These are phyloP conservation scores for Fomitopsis pulvina DNA, from an alignment of 768 basidiomycete genomes.

Conservation along the genomic window DNA sequence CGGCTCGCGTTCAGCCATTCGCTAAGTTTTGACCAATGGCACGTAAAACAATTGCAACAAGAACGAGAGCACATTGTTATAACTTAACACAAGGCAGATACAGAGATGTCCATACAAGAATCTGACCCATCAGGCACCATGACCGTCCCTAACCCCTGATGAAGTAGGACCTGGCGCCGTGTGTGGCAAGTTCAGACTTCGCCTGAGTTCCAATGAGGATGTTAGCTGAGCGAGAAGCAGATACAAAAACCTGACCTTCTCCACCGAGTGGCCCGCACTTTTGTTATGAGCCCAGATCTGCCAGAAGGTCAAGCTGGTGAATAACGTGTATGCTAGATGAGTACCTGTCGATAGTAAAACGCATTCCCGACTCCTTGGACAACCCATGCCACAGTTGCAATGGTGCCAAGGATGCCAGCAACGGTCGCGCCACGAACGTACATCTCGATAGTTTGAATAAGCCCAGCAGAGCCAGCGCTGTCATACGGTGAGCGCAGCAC, in stretches of 20 bases:
- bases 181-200: slow-evolving; percentile 73
- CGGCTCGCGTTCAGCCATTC: not conserved
- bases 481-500: not conserved
- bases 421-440: slow-evolving; percentile 65
- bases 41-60: slow-evolving; percentile 1
- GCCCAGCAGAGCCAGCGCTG: slow-evolving; percentile 90
- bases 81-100: not conserved
- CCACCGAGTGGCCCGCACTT: slow-evolving; percentile 82
- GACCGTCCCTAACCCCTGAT: slow-evolving; percentile 44
- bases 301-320: slow-evolving; percentile 2
- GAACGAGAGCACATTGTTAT: not conserved
- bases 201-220: slow-evolving; percentile 44
- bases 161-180: slow-evolving; percentile 87
- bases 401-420: slow-evolving; percentile 72
- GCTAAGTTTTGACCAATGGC: not conserved
- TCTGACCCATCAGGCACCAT: not conserved
- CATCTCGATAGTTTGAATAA: slow-evolving; percentile 88
- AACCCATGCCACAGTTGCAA: slow-evolving; percentile 84
- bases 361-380: slow-evolving; percentile 80
- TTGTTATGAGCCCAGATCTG: slow-evolving; percentile 76
- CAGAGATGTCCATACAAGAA: not conserved
- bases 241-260: slow-evolving; percentile 47
- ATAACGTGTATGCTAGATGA: slow-evolving; percentile 13
- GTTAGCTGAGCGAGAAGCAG: not conserved
- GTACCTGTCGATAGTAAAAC: slow-evolving; percentile 73